phyloP scores from a whole-genome alignment of 306 rosid species.

The Cucumis cinereus region DNA sequence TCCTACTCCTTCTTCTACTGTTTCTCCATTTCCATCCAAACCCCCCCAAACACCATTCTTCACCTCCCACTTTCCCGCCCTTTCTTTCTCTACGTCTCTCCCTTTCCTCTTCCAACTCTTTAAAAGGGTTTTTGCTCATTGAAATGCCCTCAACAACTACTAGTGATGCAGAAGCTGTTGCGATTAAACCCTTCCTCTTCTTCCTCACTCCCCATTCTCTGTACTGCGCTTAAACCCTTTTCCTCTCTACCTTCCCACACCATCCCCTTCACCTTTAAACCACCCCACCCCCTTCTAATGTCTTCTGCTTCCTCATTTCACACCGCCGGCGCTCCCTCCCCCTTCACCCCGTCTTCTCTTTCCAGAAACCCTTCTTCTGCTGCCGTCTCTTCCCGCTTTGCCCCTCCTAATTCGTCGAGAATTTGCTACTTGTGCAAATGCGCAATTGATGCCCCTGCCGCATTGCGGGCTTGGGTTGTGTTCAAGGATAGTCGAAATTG shows the following conservation, averaged over 20 bases:
- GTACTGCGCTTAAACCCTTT: slow-evolving; percentile 22
- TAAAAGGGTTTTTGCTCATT: background rate
- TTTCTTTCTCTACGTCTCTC: background rate
- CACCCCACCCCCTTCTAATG: slow-evolving; percentile 13
- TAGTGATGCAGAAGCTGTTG: slow-evolving; percentile 63
- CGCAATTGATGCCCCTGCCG: slow-evolving; percentile 10
- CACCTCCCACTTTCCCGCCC: background rate
- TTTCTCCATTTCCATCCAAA: background rate
- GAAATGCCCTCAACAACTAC: slow-evolving; percentile 42
- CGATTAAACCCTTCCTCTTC: slow-evolving; percentile 28
- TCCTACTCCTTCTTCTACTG: background rate
- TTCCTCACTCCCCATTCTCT: slow-evolving; percentile 27
- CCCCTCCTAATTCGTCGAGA: slow-evolving; percentile 7
- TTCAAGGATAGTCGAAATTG: slow-evolving; percentile 21
- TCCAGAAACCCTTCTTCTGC: slow-evolving; percentile 12
- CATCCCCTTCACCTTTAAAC: background rate
- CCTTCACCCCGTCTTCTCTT: slow-evolving; percentile 6
- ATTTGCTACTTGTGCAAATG: slow-evolving; percentile 23
- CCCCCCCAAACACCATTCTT: no score
- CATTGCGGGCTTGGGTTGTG: slow-evolving; percentile 33
- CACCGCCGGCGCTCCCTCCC: background rate
- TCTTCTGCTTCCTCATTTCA: slow-evolving; percentile 18
- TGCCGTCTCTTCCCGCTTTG: slow-evolving; percentile 7
- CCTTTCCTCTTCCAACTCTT: background rate
- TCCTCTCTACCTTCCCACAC: slow-evolving; percentile 5